Percentiles rank a stretch among this genome's conserved stretches.
Conservation (phyloP, 352 stramenopile species). For the Thraustotheca clavata region DNA sequence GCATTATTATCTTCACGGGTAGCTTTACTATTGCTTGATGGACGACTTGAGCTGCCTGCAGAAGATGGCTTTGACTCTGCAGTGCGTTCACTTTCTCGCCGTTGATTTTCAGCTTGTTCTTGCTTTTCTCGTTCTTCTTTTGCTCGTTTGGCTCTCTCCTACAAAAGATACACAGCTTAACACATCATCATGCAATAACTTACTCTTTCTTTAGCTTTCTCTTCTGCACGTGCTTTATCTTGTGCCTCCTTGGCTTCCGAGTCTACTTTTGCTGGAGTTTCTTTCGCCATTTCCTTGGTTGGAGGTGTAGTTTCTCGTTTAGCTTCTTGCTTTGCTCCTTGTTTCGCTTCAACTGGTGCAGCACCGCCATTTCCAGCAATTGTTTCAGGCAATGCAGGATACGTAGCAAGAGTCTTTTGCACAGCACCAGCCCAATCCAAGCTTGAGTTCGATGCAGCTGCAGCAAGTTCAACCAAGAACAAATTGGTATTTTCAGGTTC, state of each 20-base stretch:
- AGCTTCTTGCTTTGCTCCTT: slow-evolving; percentile 24
- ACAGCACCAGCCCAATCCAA: slow-evolving; percentile 62
- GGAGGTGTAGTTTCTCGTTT: slow-evolving; percentile 25
- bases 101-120: no score
- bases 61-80: slow-evolving; percentile 23
- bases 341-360: slow-evolving; percentile 26
- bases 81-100: slow-evolving; percentile 31
- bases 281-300: slow-evolving; percentile 26
- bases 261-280: slow-evolving; percentile 29
- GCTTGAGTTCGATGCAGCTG: slow-evolving; percentile 42
- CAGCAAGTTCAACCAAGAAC: slow-evolving; percentile 59
- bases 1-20: slow-evolving; percentile 27
- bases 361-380: slow-evolving; percentile 21
- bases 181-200: neutral
- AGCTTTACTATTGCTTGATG: slow-evolving; percentile 39
- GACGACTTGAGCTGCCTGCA: slow-evolving; percentile 26
- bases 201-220: slow-evolving; percentile 28
- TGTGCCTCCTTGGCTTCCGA: slow-evolving; percentile 35
- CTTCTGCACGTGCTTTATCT: slow-evolving; percentile 30
- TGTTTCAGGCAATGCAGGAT: slow-evolving; percentile 56
- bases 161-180: neutral
- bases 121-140: slow-evolving; percentile 17
- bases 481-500: slow-evolving; percentile 82
- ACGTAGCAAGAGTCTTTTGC: slow-evolving; percentile 47
- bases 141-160: neutral